A percentile compares a stretch with the other conserved stretches of the same genome.
Evolutionary conservation across 2,329 filamentous ascomycete species (phyloP).

Genomic region (Trichophyton mentagrophytes): DNA sequence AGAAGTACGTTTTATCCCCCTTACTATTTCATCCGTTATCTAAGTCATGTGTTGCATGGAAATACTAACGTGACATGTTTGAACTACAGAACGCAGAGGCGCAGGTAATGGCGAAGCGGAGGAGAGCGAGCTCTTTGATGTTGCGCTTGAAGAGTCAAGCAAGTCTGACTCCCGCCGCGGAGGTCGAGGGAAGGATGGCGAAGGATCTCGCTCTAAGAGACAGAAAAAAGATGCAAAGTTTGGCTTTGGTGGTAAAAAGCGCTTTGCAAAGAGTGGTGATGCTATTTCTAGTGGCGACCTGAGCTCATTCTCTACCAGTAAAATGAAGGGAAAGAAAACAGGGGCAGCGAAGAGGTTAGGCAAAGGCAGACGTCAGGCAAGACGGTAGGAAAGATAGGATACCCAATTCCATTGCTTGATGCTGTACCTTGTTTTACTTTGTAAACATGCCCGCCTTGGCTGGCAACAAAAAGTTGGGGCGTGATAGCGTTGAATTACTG

Average conservation of each 20-base stretch:
- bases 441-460: background rate
- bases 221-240: slow-evolving; percentile 91
- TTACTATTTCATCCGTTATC: background rate
- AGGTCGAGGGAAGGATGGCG: slow-evolving; percentile 24
- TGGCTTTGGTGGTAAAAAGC: slow-evolving; percentile 93
- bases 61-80: slow-evolving; percentile 15
- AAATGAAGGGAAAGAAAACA: slow-evolving; percentile 56
- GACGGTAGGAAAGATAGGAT: background rate
- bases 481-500: no score
- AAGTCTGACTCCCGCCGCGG: slow-evolving; percentile 38
- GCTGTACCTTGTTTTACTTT: background rate
- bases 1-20: slow-evolving; percentile 55
- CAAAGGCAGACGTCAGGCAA: slow-evolving; percentile 37
- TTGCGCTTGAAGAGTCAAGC: slow-evolving; percentile 62
- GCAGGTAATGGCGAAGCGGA: slow-evolving; percentile 50
- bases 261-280: slow-evolving; percentile 79
- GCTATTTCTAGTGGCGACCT: slow-evolving; percentile 70
- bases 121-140: slow-evolving; percentile 82
- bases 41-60: slow-evolving; percentile 6
- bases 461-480: no score
- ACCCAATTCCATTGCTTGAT: background rate
- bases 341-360: slow-evolving; percentile 35
- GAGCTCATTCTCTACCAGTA: slow-evolving; percentile 64
- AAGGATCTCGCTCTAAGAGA: slow-evolving; percentile 51
- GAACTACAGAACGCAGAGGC: slow-evolving; percentile 62